phyloP scores from a whole-genome alignment of 2,329 filamentous ascomycete species.

The Fusarium odoratissimum region DNA sequence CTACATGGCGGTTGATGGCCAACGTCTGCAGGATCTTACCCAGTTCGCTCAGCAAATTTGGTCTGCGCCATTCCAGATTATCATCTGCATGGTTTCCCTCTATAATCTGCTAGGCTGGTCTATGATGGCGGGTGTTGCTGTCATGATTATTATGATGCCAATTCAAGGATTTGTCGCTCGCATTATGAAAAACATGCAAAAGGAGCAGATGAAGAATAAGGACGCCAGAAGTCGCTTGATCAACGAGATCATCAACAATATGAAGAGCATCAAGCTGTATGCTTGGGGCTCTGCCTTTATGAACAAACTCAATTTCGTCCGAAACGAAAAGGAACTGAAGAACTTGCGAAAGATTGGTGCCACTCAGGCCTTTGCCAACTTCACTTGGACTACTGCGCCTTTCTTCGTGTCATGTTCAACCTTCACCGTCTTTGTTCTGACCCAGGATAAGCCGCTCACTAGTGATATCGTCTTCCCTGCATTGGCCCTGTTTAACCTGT shows the following conservation, averaged over 20 bases:
- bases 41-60: slow-evolving; percentile 96
- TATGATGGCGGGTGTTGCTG: slow-evolving; percentile 93
- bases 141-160: slow-evolving; percentile 98
- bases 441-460: slow-evolving; percentile 81
- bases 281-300: slow-evolving; percentile 98
- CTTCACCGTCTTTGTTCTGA: slow-evolving; percentile 93
- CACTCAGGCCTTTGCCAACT: slow-evolving; percentile 93
- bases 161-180: slow-evolving; percentile 92
- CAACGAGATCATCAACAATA: slow-evolving; percentile 98
- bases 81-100: slow-evolving; percentile 93
- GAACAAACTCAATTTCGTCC: slow-evolving; percentile 94
- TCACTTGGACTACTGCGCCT: slow-evolving; percentile 97
- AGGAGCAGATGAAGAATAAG: slow-evolving; percentile 99
- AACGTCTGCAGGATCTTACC: slow-evolving; percentile 91
- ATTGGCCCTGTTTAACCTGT: slow-evolving; percentile 89
- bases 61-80: slow-evolving; percentile 97
- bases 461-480: slow-evolving; percentile 98
- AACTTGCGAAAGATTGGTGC: slow-evolving; percentile 96
- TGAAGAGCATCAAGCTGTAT: slow-evolving; percentile 99
- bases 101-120: slow-evolving; percentile 95
- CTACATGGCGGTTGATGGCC: slow-evolving; percentile 98
- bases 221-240: slow-evolving; percentile 92
- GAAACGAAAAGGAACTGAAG: slow-evolving; percentile 95
- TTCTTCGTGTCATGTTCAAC: slow-evolving; percentile 98
- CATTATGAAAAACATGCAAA: slow-evolving; percentile 94